A percentile compares a stretch with the other conserved stretches of the same genome.
Evolutionary conservation across 371 early-diverging fungal genomes (phyloP).

Genomic region (Mortierella sp.): DNA sequence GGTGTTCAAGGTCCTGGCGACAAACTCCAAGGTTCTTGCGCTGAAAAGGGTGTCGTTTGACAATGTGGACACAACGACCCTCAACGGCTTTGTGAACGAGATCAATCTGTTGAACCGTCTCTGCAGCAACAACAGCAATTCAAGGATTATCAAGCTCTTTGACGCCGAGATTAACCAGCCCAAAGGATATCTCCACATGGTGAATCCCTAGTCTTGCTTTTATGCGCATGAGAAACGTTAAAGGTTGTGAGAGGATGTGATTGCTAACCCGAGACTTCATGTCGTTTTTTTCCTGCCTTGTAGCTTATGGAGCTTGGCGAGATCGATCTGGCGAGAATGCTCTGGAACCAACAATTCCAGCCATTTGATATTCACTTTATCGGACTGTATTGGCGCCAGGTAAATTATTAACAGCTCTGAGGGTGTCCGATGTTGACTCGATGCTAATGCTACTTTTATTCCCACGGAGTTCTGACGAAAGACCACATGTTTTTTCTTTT

Average conservation of each 20-base stretch:
- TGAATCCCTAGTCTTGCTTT: slow-evolving; percentile 38
- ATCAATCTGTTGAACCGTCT: slow-evolving; percentile 82
- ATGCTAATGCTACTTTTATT: background rate
- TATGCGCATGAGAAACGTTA: no score
- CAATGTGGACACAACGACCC: slow-evolving; percentile 72
- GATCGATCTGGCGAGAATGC: slow-evolving; percentile 85
- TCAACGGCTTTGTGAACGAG: slow-evolving; percentile 87
- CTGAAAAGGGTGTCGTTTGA: slow-evolving; percentile 89
- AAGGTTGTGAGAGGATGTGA: background rate
- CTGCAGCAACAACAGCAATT: slow-evolving; percentile 63
- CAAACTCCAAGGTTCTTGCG: slow-evolving; percentile 80
- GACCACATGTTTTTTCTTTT: background rate
- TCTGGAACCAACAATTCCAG: slow-evolving; percentile 67
- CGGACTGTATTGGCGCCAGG: slow-evolving; percentile 88
- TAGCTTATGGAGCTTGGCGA: slow-evolving; percentile 94
- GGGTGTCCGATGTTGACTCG: background rate
- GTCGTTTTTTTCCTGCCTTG: background rate
- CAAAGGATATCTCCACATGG: slow-evolving; percentile 75
- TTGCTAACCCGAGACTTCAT: background rate
- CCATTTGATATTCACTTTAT: slow-evolving; percentile 80
- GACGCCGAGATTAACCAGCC: slow-evolving; percentile 80
- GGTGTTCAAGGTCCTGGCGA: slow-evolving; percentile 89
- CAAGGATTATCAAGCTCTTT: slow-evolving; percentile 81
- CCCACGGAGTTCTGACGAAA: background rate
- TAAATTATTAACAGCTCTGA: slow-evolving; percentile 23